Percentiles rank a stretch among this genome's conserved stretches.
Evolutionary conservation across 352 stramenopile species (phyloP).

Genomic region (Phytophthora cactorum): DNA sequence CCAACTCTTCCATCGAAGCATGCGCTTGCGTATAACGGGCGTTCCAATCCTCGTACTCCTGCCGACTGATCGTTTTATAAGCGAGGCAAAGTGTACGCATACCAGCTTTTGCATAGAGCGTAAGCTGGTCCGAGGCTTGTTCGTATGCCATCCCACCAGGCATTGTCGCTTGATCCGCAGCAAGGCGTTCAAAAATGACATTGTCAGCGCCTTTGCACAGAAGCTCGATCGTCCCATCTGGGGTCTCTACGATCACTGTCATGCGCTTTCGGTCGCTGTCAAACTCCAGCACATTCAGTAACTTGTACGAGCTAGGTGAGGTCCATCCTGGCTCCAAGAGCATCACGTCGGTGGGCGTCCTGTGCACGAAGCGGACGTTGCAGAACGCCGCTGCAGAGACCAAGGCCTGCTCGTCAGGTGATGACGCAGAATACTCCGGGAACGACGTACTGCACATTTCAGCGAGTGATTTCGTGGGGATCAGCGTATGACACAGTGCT

Average conservation of each 20-base stretch:
- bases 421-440: constrained; percentile 83
- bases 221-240: constrained; percentile 59
- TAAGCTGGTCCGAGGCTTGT: constrained; percentile 57
- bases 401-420: constrained; percentile 81
- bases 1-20: constrained; percentile 72
- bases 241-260: constrained; percentile 93
- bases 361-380: constrained; percentile 82
- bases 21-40: constrained; percentile 57
- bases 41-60: constrained; percentile 68
- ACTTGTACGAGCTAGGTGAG: constrained; percentile 70
- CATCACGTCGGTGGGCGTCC: constrained; percentile 63
- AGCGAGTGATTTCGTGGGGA: constrained; percentile 67
- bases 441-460: constrained; percentile 81
- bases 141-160: constrained; percentile 28
- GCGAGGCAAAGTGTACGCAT: constrained; percentile 85
- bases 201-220: constrained; percentile 86
- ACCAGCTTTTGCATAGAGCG: constrained; percentile 66
- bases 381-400: constrained; percentile 77
- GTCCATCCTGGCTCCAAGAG: constrained; percentile 54
- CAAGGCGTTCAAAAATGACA: constrained; percentile 78
- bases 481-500: constrained; percentile 81
- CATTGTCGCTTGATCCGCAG: constrained; percentile 33
- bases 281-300: constrained; percentile 97
- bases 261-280: constrained; percentile 98
- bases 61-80: constrained; percentile 59